Conservation (phyloP, 108 stramenopile genomes). For the Nitzschia sp. region DNA sequence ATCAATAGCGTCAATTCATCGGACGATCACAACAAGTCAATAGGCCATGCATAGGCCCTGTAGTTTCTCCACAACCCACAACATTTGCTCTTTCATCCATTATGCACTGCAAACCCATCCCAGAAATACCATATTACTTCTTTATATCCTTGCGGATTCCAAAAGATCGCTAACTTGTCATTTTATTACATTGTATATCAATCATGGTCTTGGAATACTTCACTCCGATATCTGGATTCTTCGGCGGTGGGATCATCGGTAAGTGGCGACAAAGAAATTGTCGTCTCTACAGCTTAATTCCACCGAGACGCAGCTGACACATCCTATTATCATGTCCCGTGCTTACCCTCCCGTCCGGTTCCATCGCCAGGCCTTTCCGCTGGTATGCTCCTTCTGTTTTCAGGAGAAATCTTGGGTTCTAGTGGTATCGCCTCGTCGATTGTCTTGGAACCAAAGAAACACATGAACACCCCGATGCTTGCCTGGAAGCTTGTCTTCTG, state of each 20-base stretch:
- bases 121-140: too few relatives aligned
- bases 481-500: slow-evolving; percentile 66
- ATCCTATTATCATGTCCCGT: too few relatives aligned
- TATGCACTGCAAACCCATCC: too few relatives aligned
- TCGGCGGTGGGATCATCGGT: slow-evolving; percentile 27
- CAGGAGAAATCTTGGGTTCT: slow-evolving; percentile 74
- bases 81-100: too few relatives aligned
- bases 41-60: too few relatives aligned
- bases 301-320: neutral
- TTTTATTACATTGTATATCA: too few relatives aligned
- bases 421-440: slow-evolving; percentile 54
- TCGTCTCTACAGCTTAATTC: neutral
- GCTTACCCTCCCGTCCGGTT: neutral
- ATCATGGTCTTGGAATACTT: slow-evolving; percentile 16
- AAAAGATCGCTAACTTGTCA: too few relatives aligned
- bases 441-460: slow-evolving; percentile 33
- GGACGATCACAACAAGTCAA: too few relatives aligned
- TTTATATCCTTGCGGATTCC: too few relatives aligned
- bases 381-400: slow-evolving; percentile 54
- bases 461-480: slow-evolving; percentile 30
- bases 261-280: neutral
- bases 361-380: slow-evolving; percentile 8
- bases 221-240: slow-evolving; percentile 14
- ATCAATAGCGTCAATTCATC: too few relatives aligned
- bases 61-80: too few relatives aligned